phyloP scores from a whole-genome alignment of 208 protist genomes.

The Borovskyia barvae region DNA sequence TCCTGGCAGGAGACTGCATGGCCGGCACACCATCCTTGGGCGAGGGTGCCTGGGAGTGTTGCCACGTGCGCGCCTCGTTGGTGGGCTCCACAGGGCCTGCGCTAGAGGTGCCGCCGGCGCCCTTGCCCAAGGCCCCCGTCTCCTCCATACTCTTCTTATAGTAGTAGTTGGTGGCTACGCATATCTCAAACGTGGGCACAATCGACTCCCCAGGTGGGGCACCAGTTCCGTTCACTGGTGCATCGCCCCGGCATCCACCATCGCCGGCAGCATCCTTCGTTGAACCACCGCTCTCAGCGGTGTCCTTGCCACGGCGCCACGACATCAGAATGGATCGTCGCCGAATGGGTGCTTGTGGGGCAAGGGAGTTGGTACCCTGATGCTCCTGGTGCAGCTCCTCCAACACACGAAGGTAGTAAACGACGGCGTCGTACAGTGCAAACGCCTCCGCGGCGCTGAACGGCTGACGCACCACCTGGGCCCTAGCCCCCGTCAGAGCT shows the following conservation, averaged over 20 bases:
- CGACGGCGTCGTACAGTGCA: conserved; percentile 59
- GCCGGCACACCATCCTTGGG: no score
- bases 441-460: conserved; percentile 42
- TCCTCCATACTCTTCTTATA: conserved; percentile 43
- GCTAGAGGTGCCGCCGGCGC: no score
- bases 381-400: conserved; percentile 27
- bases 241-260: not conserved
- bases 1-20: no score
- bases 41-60: no score
- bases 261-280: no score
- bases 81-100: no score
- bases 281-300: not conserved
- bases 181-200: conserved; percentile 47
- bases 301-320: conserved; percentile 14
- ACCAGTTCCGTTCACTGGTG: not conserved
- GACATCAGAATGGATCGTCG: conserved; percentile 17
- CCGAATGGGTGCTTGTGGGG: conserved; percentile 1
- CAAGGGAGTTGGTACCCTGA: conserved; percentile 8
- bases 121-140: no score
- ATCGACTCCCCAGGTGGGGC: not conserved
- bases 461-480: conserved; percentile 13
- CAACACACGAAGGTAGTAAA: conserved; percentile 41
- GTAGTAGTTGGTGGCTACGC: conserved; percentile 63
- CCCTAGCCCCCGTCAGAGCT: not conserved
- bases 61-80: no score